Conservation (phyloP, 2,329 filamentous ascomycete species). For the Dactylellina cionopaga region DNA sequence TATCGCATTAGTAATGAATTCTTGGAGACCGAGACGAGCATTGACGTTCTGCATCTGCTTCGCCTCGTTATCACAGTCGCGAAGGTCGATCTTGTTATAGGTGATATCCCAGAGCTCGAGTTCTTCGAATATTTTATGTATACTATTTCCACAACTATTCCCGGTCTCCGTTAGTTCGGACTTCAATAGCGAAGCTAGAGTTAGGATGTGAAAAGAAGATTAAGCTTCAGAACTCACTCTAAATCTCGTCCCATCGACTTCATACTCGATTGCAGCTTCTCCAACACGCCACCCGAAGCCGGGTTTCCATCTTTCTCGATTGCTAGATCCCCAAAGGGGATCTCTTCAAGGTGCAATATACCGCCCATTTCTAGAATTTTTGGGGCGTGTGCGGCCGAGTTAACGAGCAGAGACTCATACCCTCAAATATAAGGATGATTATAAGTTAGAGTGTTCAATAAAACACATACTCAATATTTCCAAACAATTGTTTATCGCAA, state of each 20-base stretch:
- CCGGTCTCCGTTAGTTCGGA: constrained; percentile 16
- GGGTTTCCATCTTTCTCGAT: constrained; percentile 28
- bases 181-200: background rate
- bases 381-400: background rate
- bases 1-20: constrained; percentile 42
- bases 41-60: constrained; percentile 46
- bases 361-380: constrained; percentile 25
- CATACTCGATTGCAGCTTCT: constrained; percentile 42
- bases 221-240: constrained; percentile 21
- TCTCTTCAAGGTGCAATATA: constrained; percentile 39
- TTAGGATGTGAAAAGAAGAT: background rate
- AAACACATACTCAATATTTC: constrained; percentile 32
- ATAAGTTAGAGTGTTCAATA: too few species aligned
- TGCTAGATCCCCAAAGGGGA: constrained; percentile 30
- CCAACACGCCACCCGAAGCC: constrained; percentile 23
- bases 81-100: constrained; percentile 26
- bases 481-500: constrained; percentile 34
- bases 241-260: constrained; percentile 32
- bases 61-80: constrained; percentile 34
- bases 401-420: background rate
- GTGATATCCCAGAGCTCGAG: constrained; percentile 15
- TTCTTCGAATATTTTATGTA: constrained; percentile 25
- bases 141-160: constrained; percentile 42
- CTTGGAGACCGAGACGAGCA: constrained; percentile 25
- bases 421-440: too few species aligned